phyloP scores from a whole-genome alignment of 768 basidiomycete species.

The Hebeloma cylindrosporum region DNA sequence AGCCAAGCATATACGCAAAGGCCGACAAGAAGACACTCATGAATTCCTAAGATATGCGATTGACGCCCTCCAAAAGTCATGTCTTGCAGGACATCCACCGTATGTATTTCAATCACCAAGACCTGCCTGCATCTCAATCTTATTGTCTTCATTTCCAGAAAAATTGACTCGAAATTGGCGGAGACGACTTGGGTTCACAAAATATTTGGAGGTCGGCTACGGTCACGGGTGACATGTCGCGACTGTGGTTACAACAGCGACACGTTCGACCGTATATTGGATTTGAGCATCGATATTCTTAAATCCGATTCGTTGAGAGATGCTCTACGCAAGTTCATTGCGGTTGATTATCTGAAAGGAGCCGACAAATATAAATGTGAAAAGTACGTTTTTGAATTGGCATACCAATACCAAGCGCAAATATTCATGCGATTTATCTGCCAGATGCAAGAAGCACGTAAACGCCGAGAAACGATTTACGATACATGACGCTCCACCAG shows the following conservation, averaged over 20 bases:
- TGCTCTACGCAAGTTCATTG: conserved; percentile 78
- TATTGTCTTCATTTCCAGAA: conserved; percentile 39
- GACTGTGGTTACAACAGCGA: conserved; percentile 87
- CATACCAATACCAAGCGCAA: neutral
- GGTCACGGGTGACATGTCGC: conserved; percentile 86
- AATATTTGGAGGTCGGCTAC: conserved; percentile 88
- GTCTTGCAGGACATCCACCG: conserved; percentile 70
- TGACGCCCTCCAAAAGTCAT: conserved; percentile 86
- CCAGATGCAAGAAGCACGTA: conserved; percentile 89
- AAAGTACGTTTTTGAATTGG: conserved; percentile 59
- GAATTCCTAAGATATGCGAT: conserved; percentile 95
- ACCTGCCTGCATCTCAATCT: conserved; percentile 5
- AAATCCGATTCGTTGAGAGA: conserved; percentile 61
- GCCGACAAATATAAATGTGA: conserved; percentile 98
- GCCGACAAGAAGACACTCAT: conserved; percentile 97
- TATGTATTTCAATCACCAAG: conserved; percentile 37
- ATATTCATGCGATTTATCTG: conserved; percentile 1
- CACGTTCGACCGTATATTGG: conserved; percentile 93
- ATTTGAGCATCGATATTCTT: conserved; percentile 89
- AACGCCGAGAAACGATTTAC: conserved; percentile 89
- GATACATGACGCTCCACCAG: conserved; percentile 81
- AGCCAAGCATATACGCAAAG: conserved; percentile 86
- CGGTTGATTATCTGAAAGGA: conserved; percentile 80
- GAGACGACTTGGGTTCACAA: conserved; percentile 95
- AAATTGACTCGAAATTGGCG: conserved; percentile 65